These are phyloP conservation scores for Abelmoschus esculentus DNA, from an alignment of 345 rosid species.

Conservation along the genomic window DNA sequence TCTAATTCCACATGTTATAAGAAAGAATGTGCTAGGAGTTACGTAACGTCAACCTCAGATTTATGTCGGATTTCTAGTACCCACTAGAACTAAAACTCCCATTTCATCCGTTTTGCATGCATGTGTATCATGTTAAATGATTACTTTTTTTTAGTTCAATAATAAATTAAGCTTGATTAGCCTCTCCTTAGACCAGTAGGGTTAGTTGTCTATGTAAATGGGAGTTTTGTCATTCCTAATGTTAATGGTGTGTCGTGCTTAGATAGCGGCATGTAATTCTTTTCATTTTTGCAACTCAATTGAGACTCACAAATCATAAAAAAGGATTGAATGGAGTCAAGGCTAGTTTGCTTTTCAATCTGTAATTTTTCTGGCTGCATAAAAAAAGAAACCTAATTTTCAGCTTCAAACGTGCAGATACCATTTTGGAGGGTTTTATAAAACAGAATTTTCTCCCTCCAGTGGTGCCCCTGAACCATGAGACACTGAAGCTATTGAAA, in stretches of 20 bases:
- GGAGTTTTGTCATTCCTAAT: not conserved
- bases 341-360: not conserved
- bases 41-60: too few relatives aligned
- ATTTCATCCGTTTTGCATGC: too few relatives aligned
- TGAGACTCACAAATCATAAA: not conserved
- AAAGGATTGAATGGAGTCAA: not conserved
- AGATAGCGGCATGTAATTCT: too few relatives aligned
- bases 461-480: slow-evolving; percentile 63
- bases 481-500: slow-evolving; percentile 65
- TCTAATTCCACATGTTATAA: too few relatives aligned
- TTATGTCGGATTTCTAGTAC: too few relatives aligned
- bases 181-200: not conserved
- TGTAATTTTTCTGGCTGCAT: not conserved
- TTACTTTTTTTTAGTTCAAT: too few relatives aligned
- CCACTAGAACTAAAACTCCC: too few relatives aligned
- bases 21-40: too few relatives aligned
- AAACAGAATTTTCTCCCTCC: slow-evolving; percentile 80
- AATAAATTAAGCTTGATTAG: slow-evolving; percentile 3
- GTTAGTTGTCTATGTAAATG: not conserved
- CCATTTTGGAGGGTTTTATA: slow-evolving; percentile 62
- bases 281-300: not conserved
- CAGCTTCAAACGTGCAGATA: slow-evolving; percentile 44
- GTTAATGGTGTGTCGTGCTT: not conserved
- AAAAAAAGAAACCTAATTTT: not conserved
- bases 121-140: too few relatives aligned